Evolutionary conservation across 306 rosid species (phyloP).

Genomic region (Casuarina cunninghamiana): DNA sequence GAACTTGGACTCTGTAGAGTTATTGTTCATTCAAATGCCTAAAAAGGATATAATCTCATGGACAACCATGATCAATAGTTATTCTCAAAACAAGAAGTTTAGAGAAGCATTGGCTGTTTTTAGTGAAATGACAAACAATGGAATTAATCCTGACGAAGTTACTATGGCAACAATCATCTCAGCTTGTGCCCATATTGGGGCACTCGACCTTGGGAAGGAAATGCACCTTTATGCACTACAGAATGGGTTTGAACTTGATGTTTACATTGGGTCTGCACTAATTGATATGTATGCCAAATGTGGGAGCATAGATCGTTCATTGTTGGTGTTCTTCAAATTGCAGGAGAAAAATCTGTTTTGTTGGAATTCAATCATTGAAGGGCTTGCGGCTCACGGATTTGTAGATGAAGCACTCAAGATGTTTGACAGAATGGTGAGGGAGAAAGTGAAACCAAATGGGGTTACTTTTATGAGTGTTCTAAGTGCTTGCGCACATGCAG

Average conservation of each 20-base stretch:
- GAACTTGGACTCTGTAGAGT: constrained; percentile 46
- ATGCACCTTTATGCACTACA: constrained; percentile 41
- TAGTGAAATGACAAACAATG: constrained; percentile 49
- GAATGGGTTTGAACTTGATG: constrained; percentile 63
- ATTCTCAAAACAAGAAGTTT: constrained; percentile 47
- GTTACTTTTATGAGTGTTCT: constrained; percentile 29
- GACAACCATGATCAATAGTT: constrained; percentile 70
- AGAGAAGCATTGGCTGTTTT: constrained; percentile 52
- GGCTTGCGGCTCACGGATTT: constrained; percentile 55
- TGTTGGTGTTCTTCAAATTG: constrained; percentile 39
- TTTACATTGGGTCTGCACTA: constrained; percentile 74
- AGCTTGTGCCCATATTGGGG: too few species aligned
- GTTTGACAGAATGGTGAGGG: constrained; percentile 59
- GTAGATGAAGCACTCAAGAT: constrained; percentile 51
- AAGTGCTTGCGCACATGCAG: constrained; percentile 76
- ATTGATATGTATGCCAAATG: constrained; percentile 49
- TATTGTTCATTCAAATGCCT: constrained; percentile 59
- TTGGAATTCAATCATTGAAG: constrained; percentile 48
- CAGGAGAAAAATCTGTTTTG: constrained; percentile 63
- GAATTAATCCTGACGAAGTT: constrained; percentile 63
- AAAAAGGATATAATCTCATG: constrained; percentile 67
- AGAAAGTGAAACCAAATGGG: constrained; percentile 60
- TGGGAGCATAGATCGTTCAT: too few species aligned
- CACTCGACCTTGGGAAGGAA: too few species aligned
- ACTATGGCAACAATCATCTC: constrained; percentile 52